Evolutionary conservation across 257 asterid genomes (phyloP), one percentile per base, ranked within the genome.

Genomic region (Lithospermum erythrorhizon): DNA sequence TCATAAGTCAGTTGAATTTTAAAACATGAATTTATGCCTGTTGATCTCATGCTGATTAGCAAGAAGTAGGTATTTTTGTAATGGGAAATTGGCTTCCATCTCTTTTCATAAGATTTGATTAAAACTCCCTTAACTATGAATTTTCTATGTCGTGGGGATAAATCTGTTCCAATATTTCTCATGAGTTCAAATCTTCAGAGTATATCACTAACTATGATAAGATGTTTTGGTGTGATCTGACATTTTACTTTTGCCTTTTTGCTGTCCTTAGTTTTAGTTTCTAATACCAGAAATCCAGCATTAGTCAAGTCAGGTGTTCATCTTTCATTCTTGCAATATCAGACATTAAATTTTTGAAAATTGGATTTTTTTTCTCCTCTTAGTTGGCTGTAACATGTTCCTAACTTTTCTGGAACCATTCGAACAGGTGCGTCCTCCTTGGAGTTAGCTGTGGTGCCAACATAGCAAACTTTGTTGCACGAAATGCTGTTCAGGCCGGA

Each of bases 361-460:
- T 48, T 15, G 22, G 15, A 25, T 21, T 13, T 6, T 21, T 30
- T 30, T 21, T 37, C 27, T 55, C 21, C 25, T 10, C 16, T 53
- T 20, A 5, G 9, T 21, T 20, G 16, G 18, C 47, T n/a, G 72
- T 64, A 16, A 9, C 23, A 65, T 48, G 66, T 51, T 6, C 10
- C 69, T 73, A 59, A 76, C 62, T 61, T 53, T 10, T n/a, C 21
- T 24, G 1, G 23, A 52, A 1, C 48, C 23, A 21, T n/a, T n/a
- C 27, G 17, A 63, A 72, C 70, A 89, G 97, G 76, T 89, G 97
- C 69, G 97, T 86, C 47, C 82, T 89, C 59, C 85, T 89, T 59
- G 97, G 97, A 81, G 89, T 78, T 17, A 87, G 95, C 64, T 82
- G 89, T 22, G 97, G 97, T 61, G 94, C 93, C 59, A 89, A 83